These are phyloP conservation scores for Kernera saxatilis DNA, from an alignment of 345 rosid genomes.

Conservation along the genomic window DNA sequence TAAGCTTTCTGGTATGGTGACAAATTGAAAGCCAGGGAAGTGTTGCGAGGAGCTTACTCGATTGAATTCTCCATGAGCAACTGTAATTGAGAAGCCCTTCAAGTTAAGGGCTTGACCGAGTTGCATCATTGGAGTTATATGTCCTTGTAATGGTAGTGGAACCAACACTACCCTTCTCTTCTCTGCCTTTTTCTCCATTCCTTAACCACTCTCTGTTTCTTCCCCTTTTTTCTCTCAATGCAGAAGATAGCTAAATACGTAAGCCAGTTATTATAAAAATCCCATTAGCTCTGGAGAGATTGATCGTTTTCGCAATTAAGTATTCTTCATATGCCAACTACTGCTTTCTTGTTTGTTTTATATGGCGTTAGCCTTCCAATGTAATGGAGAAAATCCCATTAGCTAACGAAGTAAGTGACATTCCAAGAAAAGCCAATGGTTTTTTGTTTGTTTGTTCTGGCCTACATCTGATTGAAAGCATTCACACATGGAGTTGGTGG, in stretches of 20 bases:
- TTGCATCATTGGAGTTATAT: conserved; percentile 57
- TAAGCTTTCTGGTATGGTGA: conserved; percentile 34
- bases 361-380: background rate
- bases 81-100: conserved; percentile 48
- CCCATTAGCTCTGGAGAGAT: background rate
- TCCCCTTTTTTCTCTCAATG: background rate
- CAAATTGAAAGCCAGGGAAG: conserved; percentile 33
- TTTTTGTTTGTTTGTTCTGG: too few relatives aligned
- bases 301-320: background rate
- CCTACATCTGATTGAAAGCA: too few relatives aligned
- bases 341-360: background rate
- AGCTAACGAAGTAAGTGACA: too few relatives aligned
- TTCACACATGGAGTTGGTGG: too few relatives aligned
- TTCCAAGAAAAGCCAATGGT: too few relatives aligned
- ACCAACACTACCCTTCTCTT: conserved; percentile 37
- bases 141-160: conserved; percentile 51
- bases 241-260: background rate
- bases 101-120: conserved; percentile 47
- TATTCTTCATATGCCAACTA: background rate
- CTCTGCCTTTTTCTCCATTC: background rate
- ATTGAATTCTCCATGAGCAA: conserved; percentile 32
- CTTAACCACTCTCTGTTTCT: background rate
- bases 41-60: conserved; percentile 13
- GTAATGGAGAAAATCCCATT: background rate
- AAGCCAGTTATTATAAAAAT: background rate